Percentiles rank a stretch among this genome's conserved stretches.
phyloP scores from a whole-genome alignment of 306 rosid genomes.

The Lathyrus tuberosus region DNA sequence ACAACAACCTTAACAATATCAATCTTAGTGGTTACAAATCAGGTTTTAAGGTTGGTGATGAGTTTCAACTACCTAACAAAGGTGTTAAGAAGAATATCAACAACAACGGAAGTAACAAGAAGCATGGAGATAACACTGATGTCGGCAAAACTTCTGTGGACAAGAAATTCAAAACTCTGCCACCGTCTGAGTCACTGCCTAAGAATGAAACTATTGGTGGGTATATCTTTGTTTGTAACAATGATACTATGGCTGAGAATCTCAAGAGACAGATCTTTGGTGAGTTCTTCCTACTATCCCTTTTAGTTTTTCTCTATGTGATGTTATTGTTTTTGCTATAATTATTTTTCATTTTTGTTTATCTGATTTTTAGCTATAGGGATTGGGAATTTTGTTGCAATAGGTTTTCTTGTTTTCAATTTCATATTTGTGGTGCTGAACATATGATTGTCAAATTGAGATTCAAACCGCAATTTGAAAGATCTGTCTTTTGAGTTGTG shows the following conservation, averaged over 20 bases:
- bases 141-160: constrained; percentile 48
- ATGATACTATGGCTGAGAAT: constrained; percentile 94
- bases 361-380: not conserved
- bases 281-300: too few relatives aligned
- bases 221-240: constrained; percentile 92
- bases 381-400: not conserved
- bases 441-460: not conserved
- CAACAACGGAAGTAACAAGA: constrained; percentile 42
- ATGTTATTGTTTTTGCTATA: not conserved
- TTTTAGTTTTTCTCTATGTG: not conserved
- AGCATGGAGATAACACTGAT: constrained; percentile 53
- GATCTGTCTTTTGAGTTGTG: not conserved
- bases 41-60: constrained; percentile 51
- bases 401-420: not conserved
- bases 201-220: constrained; percentile 84
- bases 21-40: constrained; percentile 57
- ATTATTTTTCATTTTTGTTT: constrained; percentile 1
- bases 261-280: constrained; percentile 88
- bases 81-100: constrained; percentile 47
- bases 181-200: constrained; percentile 81
- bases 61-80: constrained; percentile 43
- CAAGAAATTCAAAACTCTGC: constrained; percentile 82
- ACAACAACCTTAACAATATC: constrained; percentile 23
- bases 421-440: not conserved
- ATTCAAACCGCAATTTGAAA: not conserved